Percentiles rank a stretch among this genome's conserved stretches.
These are phyloP conservation scores for Udeniomyces megalosporus DNA, from an alignment of 768 basidiomycete species.

Conservation along the genomic window DNA sequence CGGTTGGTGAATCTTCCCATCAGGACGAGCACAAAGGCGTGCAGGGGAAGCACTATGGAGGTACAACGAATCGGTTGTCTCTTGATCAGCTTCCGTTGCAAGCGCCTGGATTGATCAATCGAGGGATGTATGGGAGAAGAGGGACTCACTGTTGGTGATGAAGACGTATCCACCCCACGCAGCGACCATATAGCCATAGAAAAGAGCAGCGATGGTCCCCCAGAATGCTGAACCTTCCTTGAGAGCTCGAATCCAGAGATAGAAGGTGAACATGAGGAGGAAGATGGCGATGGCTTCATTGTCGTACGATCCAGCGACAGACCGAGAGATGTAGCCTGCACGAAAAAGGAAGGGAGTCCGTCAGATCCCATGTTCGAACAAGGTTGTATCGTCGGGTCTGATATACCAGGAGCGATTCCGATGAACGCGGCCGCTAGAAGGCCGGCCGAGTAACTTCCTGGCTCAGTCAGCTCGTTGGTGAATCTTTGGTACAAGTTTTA, in stretches of 20 bases:
- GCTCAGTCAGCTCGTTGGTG: conserved; percentile 89
- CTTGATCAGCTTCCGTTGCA: background rate
- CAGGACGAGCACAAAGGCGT: conserved; percentile 79
- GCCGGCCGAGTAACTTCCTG: conserved; percentile 51
- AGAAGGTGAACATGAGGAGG: conserved; percentile 98
- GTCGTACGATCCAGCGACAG: conserved; percentile 97
- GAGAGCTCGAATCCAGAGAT: conserved; percentile 86
- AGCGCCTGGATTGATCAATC: background rate
- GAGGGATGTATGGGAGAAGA: no score
- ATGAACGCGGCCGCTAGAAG: conserved; percentile 97
- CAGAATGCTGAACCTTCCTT: conserved; percentile 86
- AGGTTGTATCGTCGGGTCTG: background rate
- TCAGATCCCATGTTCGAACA: background rate
- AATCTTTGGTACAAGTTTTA: conserved; percentile 47
- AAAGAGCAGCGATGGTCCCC: conserved; percentile 76
- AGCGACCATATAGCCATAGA: conserved; percentile 99
- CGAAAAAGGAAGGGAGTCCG: background rate
- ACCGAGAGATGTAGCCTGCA: conserved; percentile 82
- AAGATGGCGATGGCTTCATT: conserved; percentile 99
- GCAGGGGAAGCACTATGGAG: conserved; percentile 69
- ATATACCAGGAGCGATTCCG: conserved; percentile 64
- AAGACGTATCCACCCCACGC: conserved; percentile 99
- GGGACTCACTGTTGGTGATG: conserved; percentile 68
- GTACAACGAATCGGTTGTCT: background rate
- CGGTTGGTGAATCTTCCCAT: conserved; percentile 91